A percentile compares a stretch with the other conserved stretches of the same genome.
Conservation (phyloP, 768 basidiomycete species). For the Mycena capillaripes region DNA sequence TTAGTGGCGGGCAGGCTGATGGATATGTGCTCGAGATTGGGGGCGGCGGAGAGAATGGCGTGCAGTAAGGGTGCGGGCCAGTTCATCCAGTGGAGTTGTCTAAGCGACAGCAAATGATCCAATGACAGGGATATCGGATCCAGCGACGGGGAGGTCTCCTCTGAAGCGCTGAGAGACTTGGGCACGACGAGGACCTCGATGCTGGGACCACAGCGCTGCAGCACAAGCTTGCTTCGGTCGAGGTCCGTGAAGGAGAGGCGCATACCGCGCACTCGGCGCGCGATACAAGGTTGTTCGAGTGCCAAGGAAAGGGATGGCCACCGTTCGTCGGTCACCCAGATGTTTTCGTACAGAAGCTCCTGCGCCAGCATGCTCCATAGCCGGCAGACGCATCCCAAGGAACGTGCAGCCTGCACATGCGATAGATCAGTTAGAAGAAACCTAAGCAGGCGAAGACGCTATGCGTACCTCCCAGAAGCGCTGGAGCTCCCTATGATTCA, state of each 20-base stretch:
- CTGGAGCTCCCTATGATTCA: not conserved
- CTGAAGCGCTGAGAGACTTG: constrained; percentile 9
- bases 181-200: constrained; percentile 16
- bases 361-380: constrained; percentile 18
- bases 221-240: constrained; percentile 19
- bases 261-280: constrained; percentile 16
- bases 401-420: not conserved
- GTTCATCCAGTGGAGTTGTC: constrained; percentile 20
- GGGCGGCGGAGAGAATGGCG: constrained; percentile 13
- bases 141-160: not conserved
- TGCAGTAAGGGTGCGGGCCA: not conserved
- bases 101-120: constrained; percentile 8
- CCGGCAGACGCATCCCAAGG: constrained; percentile 5
- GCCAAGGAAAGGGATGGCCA: not conserved
- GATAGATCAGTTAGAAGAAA: not conserved
- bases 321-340: not conserved
- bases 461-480: not conserved
- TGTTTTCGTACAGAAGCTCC: constrained; percentile 19
- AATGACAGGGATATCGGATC: too few species aligned
- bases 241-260: constrained; percentile 21
- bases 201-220: not conserved
- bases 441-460: not conserved
- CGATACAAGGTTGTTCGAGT: not conserved
- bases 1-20: not conserved
- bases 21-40: constrained; percentile 17